Evolutionary conservation across 148 eudicot genomes (phyloP).

Genomic region (Vaccinium myrtillus): DNA sequence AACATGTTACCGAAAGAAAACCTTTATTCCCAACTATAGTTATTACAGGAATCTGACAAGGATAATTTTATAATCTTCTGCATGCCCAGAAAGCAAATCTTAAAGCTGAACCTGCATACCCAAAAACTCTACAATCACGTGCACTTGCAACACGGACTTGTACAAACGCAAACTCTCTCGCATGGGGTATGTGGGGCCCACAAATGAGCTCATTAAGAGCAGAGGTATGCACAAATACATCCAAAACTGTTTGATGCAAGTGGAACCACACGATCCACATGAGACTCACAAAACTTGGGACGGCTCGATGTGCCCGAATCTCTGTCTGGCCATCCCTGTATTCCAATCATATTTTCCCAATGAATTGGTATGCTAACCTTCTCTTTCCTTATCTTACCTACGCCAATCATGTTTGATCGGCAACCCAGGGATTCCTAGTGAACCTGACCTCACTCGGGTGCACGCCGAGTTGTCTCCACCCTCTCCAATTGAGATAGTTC

Average conservation of each 20-base stretch:
- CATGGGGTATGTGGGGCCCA: not conserved
- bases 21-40: too few relatives aligned
- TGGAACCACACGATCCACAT: not conserved
- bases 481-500: not conserved
- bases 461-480: not conserved
- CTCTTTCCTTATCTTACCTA: not conserved
- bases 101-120: not conserved
- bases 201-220: not conserved
- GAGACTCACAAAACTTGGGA: not conserved
- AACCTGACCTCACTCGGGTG: not conserved
- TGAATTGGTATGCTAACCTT: not conserved
- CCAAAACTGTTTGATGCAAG: not conserved
- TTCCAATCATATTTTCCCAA: not conserved
- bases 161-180: not conserved
- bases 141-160: not conserved
- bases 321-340: too few relatives aligned
- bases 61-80: not conserved
- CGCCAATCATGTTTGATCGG: not conserved
- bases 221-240: not conserved
- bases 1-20: too few relatives aligned
- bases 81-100: not conserved
- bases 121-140: not conserved
- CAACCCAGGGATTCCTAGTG: not conserved
- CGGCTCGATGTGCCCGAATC: not conserved
- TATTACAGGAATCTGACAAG: not conserved